Percentiles rank a stretch among this genome's conserved stretches.
These are phyloP conservation scores for Alloteropsis angusta DNA, from an alignment of 202 grass and related monocot genomes.

Conservation along the genomic window DNA sequence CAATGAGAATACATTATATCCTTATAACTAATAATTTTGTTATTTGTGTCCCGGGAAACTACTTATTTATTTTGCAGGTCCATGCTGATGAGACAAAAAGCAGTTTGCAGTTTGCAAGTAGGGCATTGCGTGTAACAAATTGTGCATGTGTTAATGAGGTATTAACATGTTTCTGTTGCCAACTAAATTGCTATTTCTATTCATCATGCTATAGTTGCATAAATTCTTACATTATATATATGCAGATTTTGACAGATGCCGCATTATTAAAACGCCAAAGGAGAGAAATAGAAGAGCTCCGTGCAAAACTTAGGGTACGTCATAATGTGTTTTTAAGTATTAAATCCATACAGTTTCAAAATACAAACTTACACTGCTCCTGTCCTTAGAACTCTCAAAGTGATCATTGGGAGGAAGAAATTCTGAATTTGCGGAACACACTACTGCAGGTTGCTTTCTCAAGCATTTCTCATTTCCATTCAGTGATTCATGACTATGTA, in stretches of 20 bases:
- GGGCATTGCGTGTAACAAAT: conserved; percentile 85
- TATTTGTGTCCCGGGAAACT: conserved; percentile 7
- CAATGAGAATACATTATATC: background rate
- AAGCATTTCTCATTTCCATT: conserved; percentile 1
- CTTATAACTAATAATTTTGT: background rate
- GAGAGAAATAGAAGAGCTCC: conserved; percentile 91
- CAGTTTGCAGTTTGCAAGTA: conserved; percentile 86
- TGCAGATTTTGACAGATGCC: conserved; percentile 96
- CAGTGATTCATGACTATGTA: background rate
- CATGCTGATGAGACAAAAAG: conserved; percentile 96
- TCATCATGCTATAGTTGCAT: background rate
- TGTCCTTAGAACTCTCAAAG: conserved; percentile 69
- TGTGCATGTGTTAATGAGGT: conserved; percentile 92
- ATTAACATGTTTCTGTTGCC: background rate
- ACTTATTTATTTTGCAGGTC: conserved; percentile 37
- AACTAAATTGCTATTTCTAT: conserved; percentile 11
- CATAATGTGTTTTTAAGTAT: background rate
- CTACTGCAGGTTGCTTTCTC: conserved; percentile 63
- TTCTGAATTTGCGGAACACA: conserved; percentile 82
- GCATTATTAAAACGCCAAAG: conserved; percentile 87
- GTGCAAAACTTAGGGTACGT: conserved; percentile 63
- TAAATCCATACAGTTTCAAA: conserved; percentile 12
- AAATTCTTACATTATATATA: conserved; percentile 14
- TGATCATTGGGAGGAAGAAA: conserved; percentile 87
- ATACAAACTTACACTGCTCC: conserved; percentile 12